A percentile compares a stretch with the other conserved stretches of the same genome.
Conservation (phyloP, 306 rosid genomes). For the Comarum palustre region DNA sequence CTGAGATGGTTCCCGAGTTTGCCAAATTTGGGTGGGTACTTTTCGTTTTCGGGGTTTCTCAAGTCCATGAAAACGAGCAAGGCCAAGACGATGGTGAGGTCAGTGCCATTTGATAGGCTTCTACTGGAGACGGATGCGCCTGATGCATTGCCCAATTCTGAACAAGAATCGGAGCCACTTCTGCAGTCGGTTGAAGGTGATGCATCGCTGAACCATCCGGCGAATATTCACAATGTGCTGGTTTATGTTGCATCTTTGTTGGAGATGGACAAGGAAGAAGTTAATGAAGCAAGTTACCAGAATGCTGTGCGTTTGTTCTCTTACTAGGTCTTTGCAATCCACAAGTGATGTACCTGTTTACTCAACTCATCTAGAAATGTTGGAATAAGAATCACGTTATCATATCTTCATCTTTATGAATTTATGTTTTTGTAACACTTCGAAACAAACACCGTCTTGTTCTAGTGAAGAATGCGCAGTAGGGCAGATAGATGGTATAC, state of each 20-base stretch:
- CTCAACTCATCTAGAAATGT: not conserved
- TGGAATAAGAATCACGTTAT: not conserved
- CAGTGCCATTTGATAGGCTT: slow-evolving; percentile 69
- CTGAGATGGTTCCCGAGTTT: slow-evolving; percentile 90
- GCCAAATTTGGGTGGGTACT: slow-evolving; percentile 74
- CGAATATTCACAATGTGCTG: slow-evolving; percentile 56
- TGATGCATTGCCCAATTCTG: slow-evolving; percentile 65
- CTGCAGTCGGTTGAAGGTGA: slow-evolving; percentile 63
- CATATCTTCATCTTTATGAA: not conserved
- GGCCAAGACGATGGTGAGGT: slow-evolving; percentile 81
- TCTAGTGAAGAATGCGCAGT: not conserved
- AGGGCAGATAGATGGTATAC: not conserved
- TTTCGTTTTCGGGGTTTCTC: slow-evolving; percentile 87
- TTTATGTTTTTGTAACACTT: not conserved
- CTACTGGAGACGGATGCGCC: slow-evolving; percentile 98
- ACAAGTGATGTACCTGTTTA: not conserved
- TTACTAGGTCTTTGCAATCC: slow-evolving; percentile 11
- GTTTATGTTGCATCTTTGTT: slow-evolving; percentile 49
- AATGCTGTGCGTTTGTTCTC: slow-evolving; percentile 43
- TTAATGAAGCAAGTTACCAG: slow-evolving; percentile 40
- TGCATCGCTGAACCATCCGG: slow-evolving; percentile 72
- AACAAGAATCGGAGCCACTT: slow-evolving; percentile 29
- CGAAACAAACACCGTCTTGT: not conserved
- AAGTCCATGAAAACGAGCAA: slow-evolving; percentile 63
- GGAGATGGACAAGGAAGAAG: slow-evolving; percentile 43